Conservation (phyloP, 2,329 filamentous ascomycete species). For the Apiospora aurea region DNA sequence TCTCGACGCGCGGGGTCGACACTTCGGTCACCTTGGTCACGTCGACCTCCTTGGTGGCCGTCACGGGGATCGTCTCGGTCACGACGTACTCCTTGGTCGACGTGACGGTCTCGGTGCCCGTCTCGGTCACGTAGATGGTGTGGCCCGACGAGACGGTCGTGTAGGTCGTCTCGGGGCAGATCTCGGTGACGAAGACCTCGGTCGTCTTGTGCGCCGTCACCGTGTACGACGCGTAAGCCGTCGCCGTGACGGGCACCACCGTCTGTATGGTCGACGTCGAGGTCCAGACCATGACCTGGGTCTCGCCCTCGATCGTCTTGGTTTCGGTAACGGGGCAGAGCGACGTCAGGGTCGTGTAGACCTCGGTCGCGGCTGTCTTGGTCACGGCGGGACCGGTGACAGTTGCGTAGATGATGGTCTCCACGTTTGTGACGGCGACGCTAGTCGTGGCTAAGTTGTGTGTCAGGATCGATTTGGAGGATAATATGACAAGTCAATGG, state of each 20-base stretch:
- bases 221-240: slow-evolving; percentile 42
- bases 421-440: slow-evolving; percentile 42
- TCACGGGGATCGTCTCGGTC: slow-evolving; percentile 51
- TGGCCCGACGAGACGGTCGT: slow-evolving; percentile 51
- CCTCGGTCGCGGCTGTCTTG: slow-evolving; percentile 45
- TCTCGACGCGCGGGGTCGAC: slow-evolving; percentile 43
- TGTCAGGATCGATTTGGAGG: neutral
- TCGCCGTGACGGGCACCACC: slow-evolving; percentile 27
- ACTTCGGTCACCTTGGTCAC: slow-evolving; percentile 50
- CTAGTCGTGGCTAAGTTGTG: slow-evolving; percentile 40
- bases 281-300: slow-evolving; percentile 49
- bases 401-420: slow-evolving; percentile 45
- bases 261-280: slow-evolving; percentile 46
- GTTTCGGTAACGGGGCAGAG: slow-evolving; percentile 55
- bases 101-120: slow-evolving; percentile 50
- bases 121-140: slow-evolving; percentile 51
- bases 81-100: slow-evolving; percentile 48
- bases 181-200: slow-evolving; percentile 45
- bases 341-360: slow-evolving; percentile 51
- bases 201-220: slow-evolving; percentile 41
- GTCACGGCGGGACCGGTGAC: slow-evolving; percentile 46
- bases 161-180: slow-evolving; percentile 48
- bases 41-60: slow-evolving; percentile 47
- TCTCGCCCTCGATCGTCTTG: slow-evolving; percentile 50
- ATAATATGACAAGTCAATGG: neutral